Conservation (phyloP, 805 yeast genomes). For the Candida qinlingensis region DNA sequence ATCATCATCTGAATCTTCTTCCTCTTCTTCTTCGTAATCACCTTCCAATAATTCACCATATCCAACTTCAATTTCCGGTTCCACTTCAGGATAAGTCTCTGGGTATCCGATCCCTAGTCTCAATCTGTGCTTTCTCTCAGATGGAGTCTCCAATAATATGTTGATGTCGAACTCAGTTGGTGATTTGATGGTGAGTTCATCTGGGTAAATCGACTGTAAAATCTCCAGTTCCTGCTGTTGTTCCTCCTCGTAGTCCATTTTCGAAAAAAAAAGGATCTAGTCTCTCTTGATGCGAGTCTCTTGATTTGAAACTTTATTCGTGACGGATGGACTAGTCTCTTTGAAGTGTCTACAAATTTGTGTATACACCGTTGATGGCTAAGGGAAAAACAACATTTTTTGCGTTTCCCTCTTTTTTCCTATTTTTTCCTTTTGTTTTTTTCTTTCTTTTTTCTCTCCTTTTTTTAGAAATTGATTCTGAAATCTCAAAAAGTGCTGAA, state of each 20-base stretch:
- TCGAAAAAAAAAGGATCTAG: too few species aligned
- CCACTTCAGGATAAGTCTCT: constrained; percentile 73
- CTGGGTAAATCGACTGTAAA: constrained; percentile 88
- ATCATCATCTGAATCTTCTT: constrained; percentile 31
- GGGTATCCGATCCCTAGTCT: constrained; percentile 66
- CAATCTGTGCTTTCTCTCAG: constrained; percentile 53
- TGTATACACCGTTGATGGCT: too few species aligned
- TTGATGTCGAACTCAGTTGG: constrained; percentile 49
- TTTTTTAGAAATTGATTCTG: too few species aligned
- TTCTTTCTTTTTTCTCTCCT: too few species aligned
- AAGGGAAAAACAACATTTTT: too few species aligned
- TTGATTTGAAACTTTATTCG: background rate
- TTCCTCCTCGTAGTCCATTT: constrained; percentile 76
- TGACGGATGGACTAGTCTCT: too few species aligned
- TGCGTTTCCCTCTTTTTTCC: too few species aligned
- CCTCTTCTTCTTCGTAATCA: constrained; percentile 21
- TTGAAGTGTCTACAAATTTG: too few species aligned
- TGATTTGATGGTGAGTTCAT: constrained; percentile 49
- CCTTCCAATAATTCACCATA: constrained; percentile 27
- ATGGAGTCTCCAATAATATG: constrained; percentile 61
- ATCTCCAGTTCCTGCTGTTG: constrained; percentile 89
- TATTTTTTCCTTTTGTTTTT: too few species aligned
- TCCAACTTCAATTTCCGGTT: constrained; percentile 51
- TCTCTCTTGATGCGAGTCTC: background rate
- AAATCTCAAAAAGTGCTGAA: too few species aligned